Evolutionary conservation across 768 basidiomycete species (phyloP).

Genomic region (Postia placenta): DNA sequence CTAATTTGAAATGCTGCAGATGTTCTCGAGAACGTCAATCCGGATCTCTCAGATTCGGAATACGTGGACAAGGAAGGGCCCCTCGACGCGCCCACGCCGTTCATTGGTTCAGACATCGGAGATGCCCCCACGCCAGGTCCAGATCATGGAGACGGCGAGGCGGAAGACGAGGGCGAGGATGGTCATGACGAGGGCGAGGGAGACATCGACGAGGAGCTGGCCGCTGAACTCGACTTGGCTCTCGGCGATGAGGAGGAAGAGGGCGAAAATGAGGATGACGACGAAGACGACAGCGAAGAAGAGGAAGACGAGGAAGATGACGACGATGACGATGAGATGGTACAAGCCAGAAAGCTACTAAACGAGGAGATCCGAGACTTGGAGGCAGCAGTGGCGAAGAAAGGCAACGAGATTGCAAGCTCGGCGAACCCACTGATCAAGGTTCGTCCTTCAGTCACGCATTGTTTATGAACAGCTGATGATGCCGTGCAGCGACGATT

Average conservation of each 20-base stretch:
- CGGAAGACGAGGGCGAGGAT: slow-evolving; percentile 53
- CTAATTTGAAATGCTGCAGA: slow-evolving; percentile 36
- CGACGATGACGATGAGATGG: slow-evolving; percentile 70
- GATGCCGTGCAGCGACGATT: slow-evolving; percentile 66
- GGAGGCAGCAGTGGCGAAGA: slow-evolving; percentile 83
- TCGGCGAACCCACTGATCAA: slow-evolving; percentile 85
- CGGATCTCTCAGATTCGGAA: slow-evolving; percentile 85
- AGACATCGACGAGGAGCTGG: slow-evolving; percentile 84
- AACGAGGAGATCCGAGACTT: slow-evolving; percentile 88
- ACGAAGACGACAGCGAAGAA: slow-evolving; percentile 51
- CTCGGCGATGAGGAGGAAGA: slow-evolving; percentile 61
- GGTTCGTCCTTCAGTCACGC: slow-evolving; percentile 32
- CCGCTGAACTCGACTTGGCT: slow-evolving; percentile 83
- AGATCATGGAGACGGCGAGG: slow-evolving; percentile 49
- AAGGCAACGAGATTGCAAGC: slow-evolving; percentile 74
- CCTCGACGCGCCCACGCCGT: slow-evolving; percentile 65
- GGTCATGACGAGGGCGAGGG: slow-evolving; percentile 60
- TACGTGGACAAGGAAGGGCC: slow-evolving; percentile 65
- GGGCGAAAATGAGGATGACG: slow-evolving; percentile 59
- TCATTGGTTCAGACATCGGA: slow-evolving; percentile 55
- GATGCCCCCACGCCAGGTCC: slow-evolving; percentile 58
- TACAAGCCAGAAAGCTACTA: slow-evolving; percentile 70
- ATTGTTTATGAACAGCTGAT: not conserved
- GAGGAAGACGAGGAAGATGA: slow-evolving; percentile 60
- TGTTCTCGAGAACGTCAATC: slow-evolving; percentile 85